phyloP scores from a whole-genome alignment of 495 filamentous ascomycete species.

The Baudoinia panamericana region DNA sequence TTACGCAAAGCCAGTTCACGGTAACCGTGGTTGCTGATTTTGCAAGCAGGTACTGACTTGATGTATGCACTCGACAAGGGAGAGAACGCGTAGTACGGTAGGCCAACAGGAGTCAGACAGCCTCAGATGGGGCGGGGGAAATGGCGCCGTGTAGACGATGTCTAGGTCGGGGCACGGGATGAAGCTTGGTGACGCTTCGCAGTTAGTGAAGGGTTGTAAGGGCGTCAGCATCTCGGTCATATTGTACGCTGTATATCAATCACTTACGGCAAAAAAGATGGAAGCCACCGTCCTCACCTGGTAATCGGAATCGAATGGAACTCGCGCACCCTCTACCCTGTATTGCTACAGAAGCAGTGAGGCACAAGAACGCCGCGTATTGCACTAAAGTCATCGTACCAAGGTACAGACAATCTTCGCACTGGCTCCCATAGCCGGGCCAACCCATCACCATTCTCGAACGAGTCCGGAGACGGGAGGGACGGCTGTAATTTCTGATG shows the following conservation, averaged over 20 bases:
- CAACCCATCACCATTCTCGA: constrained; percentile 24
- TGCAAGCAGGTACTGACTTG: too few species aligned
- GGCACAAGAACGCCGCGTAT: constrained; percentile 80
- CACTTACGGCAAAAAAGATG: constrained; percentile 39
- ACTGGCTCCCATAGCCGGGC: constrained; percentile 33
- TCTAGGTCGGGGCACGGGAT: too few species aligned
- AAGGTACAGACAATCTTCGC: constrained; percentile 34
- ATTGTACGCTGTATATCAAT: too few species aligned
- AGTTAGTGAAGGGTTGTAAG: too few species aligned
- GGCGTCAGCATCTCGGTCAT: too few species aligned
- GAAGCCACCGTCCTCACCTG: constrained; percentile 68
- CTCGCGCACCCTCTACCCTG: constrained; percentile 30
- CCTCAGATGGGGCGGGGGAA: too few species aligned
- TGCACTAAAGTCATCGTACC: constrained; percentile 84
- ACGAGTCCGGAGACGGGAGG: constrained; percentile 26
- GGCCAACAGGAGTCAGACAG: too few species aligned
- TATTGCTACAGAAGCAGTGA: constrained; percentile 28
- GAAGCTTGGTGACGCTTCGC: too few species aligned
- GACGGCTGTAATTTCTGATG: constrained; percentile 90
- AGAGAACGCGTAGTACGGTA: too few species aligned
- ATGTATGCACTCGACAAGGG: constrained; percentile 44
- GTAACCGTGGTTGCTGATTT: too few species aligned
- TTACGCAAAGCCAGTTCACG: too few species aligned
- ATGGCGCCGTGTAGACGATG: too few species aligned
- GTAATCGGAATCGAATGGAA: constrained; percentile 99